Evolutionary conservation across 306 rosid genomes (phyloP), one percentile per base, ranked within the genome.

Genomic region (Parietaria judaica): DNA sequence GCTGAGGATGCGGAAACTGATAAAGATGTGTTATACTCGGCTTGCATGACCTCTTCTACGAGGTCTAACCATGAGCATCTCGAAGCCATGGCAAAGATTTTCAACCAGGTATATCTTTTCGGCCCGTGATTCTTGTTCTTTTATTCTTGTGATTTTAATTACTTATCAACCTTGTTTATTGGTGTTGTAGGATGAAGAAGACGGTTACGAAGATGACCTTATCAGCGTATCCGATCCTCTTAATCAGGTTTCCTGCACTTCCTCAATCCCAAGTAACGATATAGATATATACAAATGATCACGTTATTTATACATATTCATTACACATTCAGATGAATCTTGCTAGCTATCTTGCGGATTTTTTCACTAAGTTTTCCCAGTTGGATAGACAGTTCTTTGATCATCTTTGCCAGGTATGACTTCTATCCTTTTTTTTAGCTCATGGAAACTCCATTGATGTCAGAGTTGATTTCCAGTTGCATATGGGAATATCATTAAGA

Each of bases 1-100:
- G 76, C 76, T 1, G 84, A 74, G 58, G 78, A 69, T 41, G 64
- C 37, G 43, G 86, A 74, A 65, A 64, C 77, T 51, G 88, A 83
- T 63, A 80, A 58, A 67, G 78, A 78, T 54, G 61, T 85, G 73
- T 75, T 85, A 56, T 73, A 63, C 70, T 73, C 91, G 38, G 56
- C 74, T 38, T 76, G 84, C 56, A 59, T 82, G 45, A 68, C 88
- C n/a, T 74, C 87, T 67, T 50, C 61, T 2, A 76, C 81, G 60
- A 84, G 83, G 74, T 77, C 85, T 36, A 66, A 86, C 4, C 70
- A 73, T 55, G 92, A 82, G 74, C 91, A 88, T 84, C 96, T 91
- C 65, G 85, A 81, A 73, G 90, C 86, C 41, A 85, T 91, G 80
- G 98, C 89, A 37, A 86, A 88, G 78, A 78, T 74, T 63, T 91